Conservation (phyloP, 2,329 filamentous ascomycete species). For the Orbilia blumenaviensis region DNA sequence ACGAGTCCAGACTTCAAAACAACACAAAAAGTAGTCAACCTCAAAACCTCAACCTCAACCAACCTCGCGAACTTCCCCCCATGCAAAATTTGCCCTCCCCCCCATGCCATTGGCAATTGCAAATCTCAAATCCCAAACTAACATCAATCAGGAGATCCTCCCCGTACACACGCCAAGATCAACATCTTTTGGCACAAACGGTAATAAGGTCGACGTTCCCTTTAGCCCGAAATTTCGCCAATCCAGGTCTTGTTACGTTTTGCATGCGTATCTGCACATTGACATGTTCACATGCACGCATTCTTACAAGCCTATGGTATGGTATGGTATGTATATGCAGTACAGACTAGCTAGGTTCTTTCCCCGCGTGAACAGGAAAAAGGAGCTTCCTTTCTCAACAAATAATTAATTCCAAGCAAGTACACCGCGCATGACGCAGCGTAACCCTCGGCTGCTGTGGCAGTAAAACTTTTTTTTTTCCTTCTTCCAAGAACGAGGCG, state of each 20-base stretch:
- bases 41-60: too few relatives aligned
- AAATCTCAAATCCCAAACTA: too few relatives aligned
- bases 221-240: background rate
- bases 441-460: background rate
- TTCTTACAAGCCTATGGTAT: background rate
- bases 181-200: too few relatives aligned
- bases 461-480: background rate
- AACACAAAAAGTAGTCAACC: too few relatives aligned
- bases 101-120: too few relatives aligned
- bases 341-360: background rate
- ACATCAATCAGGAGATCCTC: too few relatives aligned
- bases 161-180: too few relatives aligned
- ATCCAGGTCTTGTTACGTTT: background rate
- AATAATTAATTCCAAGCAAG: too few relatives aligned
- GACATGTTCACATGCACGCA: background rate
- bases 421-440: background rate
- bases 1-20: too few relatives aligned
- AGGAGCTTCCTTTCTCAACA: conserved; percentile 5
- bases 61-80: too few relatives aligned
- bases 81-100: too few relatives aligned
- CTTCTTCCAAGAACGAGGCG: background rate
- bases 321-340: background rate
- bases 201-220: background rate
- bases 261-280: background rate
- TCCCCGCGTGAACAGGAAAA: background rate